A percentile compares a stretch with the other conserved stretches of the same genome.
phyloP scores from a whole-genome alignment of 441 rosid genomes.

The Rhodomyrtus psidioides region DNA sequence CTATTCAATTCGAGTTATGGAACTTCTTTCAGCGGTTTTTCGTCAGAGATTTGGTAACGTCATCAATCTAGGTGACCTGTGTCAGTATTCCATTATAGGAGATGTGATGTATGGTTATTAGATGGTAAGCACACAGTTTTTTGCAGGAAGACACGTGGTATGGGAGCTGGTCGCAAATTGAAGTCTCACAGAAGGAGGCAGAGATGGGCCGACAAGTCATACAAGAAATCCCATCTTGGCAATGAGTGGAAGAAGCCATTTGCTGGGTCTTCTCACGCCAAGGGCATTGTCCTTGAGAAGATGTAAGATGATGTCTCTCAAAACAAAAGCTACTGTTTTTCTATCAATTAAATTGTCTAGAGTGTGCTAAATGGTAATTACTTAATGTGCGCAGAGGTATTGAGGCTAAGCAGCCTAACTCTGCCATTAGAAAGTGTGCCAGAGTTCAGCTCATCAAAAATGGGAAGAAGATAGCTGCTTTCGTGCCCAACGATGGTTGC shows the following conservation, averaged over 20 bases:
- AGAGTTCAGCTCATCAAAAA: slow-evolving; percentile 70
- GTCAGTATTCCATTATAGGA: neutral
- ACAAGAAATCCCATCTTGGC: slow-evolving; percentile 16
- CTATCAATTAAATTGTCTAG: neutral
- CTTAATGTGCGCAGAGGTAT: slow-evolving; percentile 40
- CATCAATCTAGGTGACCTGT: neutral
- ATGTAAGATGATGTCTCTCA: neutral
- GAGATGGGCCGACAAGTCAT: slow-evolving; percentile 17
- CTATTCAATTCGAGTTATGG: neutral
- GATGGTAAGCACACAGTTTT: neutral
- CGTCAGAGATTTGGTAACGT: neutral
- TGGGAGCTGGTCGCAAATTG: slow-evolving; percentile 19
- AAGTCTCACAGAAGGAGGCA: slow-evolving; percentile 19
- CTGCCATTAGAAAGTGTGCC: slow-evolving; percentile 71
- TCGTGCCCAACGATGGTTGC: slow-evolving; percentile 75
- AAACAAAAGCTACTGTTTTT: too few relatives aligned
- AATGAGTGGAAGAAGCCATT: slow-evolving; percentile 25
- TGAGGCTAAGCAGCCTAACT: slow-evolving; percentile 80
- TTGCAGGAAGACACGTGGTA: slow-evolving; percentile 17
- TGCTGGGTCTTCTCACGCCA: slow-evolving; percentile 24
- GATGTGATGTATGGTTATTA: neutral
- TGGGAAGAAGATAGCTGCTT: slow-evolving; percentile 76
- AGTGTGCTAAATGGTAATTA: neutral
- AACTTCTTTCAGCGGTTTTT: neutral
- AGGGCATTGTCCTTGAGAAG: slow-evolving; percentile 24